Evolutionary conservation across 768 basidiomycete species (phyloP).

Genomic region (Amanita phalloides): DNA sequence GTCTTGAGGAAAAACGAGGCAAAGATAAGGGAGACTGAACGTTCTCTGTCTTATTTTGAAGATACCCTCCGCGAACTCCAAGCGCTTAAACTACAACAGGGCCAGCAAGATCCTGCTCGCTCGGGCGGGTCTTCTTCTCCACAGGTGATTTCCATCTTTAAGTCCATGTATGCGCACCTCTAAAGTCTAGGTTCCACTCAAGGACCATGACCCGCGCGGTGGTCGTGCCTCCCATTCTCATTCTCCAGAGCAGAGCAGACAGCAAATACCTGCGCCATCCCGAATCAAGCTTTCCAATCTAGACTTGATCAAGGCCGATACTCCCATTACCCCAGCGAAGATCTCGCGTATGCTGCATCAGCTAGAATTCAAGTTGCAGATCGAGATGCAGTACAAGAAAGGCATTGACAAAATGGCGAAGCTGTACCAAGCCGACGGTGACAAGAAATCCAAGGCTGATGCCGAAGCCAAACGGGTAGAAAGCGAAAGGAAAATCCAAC

Average conservation of each 20-base stretch:
- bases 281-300: constrained; percentile 71
- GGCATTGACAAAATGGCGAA: constrained; percentile 99
- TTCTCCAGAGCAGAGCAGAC: constrained; percentile 25
- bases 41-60: constrained; percentile 80
- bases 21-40: constrained; percentile 81
- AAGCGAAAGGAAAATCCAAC: constrained; percentile 93
- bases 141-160: constrained; percentile 21
- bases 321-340: constrained; percentile 90
- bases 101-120: constrained; percentile 44
- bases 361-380: constrained; percentile 97
- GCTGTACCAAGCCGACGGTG: constrained; percentile 91
- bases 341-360: constrained; percentile 98
- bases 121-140: constrained; percentile 34
- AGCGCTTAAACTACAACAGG: constrained; percentile 51
- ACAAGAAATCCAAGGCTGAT: constrained; percentile 90
- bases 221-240: constrained; percentile 27
- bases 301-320: constrained; percentile 96
- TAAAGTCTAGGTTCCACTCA: constrained; percentile 38
- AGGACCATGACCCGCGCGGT: constrained; percentile 33
- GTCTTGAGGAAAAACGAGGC: constrained; percentile 73
- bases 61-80: constrained; percentile 77
- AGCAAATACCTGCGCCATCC: constrained; percentile 31
- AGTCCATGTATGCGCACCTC: constrained; percentile 12
- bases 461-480: constrained; percentile 91
- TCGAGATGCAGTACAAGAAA: constrained; percentile 95